These are phyloP conservation scores for Ceratobasidium sp. DNA, from an alignment of 1,284 basidiomycete genomes.

Conservation along the genomic window DNA sequence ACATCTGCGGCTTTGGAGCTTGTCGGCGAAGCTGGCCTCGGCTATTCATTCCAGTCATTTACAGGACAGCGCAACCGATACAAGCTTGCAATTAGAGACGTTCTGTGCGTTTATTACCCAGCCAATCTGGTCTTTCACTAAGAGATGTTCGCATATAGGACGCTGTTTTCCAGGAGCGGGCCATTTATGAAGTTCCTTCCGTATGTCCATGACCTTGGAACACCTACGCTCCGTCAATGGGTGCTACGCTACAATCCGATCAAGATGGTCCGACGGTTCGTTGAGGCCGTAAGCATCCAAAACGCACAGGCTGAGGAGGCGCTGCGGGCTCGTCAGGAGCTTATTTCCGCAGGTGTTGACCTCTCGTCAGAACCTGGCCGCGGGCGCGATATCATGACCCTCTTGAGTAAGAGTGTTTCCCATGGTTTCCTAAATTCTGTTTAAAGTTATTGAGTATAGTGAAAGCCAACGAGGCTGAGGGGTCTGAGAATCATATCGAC, in stretches of 20 bases:
- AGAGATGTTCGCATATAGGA: slow-evolving; percentile 52
- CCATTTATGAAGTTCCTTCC: slow-evolving; percentile 16
- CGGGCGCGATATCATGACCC: slow-evolving; percentile 64
- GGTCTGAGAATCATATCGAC: slow-evolving; percentile 56
- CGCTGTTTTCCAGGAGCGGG: neutral
- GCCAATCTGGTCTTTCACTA: slow-evolving; percentile 57
- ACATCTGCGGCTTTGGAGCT: slow-evolving; percentile 63
- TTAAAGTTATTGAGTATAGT: slow-evolving; percentile 50
- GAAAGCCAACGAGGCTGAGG: slow-evolving; percentile 55
- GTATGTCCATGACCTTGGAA: slow-evolving; percentile 34
- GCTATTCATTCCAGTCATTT: slow-evolving; percentile 64
- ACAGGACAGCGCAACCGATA: slow-evolving; percentile 61
- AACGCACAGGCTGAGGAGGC: slow-evolving; percentile 59
- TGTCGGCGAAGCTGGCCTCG: slow-evolving; percentile 62
- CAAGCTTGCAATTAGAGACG: slow-evolving; percentile 59
- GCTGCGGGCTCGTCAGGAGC: slow-evolving; percentile 53
- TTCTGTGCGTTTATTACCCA: slow-evolving; percentile 59
- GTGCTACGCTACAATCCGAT: slow-evolving; percentile 60
- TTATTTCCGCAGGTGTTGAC: slow-evolving; percentile 42
- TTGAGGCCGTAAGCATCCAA: slow-evolving; percentile 62
- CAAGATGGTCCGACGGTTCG: slow-evolving; percentile 59
- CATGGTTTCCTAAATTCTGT: neutral
- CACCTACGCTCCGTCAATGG: slow-evolving; percentile 59
- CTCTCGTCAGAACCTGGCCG: slow-evolving; percentile 46
- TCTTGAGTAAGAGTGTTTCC: slow-evolving; percentile 58